Evolutionary conservation across 2,329 filamentous ascomycete species (phyloP), one percentile per base, ranked within the genome.

Genomic region (Arthroderma sp.): DNA sequence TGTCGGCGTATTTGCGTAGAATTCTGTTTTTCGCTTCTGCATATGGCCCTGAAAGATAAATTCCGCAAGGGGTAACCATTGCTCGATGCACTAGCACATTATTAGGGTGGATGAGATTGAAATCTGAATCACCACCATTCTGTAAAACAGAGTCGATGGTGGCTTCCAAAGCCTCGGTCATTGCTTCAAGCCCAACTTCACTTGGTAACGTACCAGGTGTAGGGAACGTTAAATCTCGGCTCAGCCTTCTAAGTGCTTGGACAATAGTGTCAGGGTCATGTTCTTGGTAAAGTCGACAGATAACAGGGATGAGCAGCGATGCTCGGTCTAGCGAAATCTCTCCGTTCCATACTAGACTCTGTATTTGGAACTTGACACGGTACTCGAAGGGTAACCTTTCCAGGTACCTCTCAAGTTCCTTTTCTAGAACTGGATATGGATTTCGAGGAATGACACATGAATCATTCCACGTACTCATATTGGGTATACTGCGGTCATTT

Each of bases 21-120:
- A 91, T 81, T 3, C 85, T 77, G 64, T 90, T 90, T 59, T 81
- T 84, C 5, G 79, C 80, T 66, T 88, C 86, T 0, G 79, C 72
- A 19, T 74, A 72, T 2, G 77, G 77, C 0, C 77, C 77, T 57
- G 72, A 69, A 3, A 79, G 67, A 39, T 73, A 19, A 74, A 75
- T 73, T 1, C 80, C 75, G 0, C 80, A 77, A 0, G 84, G 84
- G 0, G 83, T 86, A 8, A 87, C 77, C 37, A 73, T 70, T 9
- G 76, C 79, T 39, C 79, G 79, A 65, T 82, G 77, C 4, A 85
- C 73, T 65, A 73, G 73, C 0, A 76, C 75, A 33, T 81, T 72
- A 44, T 79, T 76, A 13, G 57, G 49, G 23, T 61, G 52, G 1
- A 37, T 56, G n/a, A 51, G 28, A 25, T 52, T 33, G 25, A 55